These are phyloP conservation scores for Halteria grandinella DNA, from an alignment of 73 alveolate species.

Conservation along the genomic window DNA sequence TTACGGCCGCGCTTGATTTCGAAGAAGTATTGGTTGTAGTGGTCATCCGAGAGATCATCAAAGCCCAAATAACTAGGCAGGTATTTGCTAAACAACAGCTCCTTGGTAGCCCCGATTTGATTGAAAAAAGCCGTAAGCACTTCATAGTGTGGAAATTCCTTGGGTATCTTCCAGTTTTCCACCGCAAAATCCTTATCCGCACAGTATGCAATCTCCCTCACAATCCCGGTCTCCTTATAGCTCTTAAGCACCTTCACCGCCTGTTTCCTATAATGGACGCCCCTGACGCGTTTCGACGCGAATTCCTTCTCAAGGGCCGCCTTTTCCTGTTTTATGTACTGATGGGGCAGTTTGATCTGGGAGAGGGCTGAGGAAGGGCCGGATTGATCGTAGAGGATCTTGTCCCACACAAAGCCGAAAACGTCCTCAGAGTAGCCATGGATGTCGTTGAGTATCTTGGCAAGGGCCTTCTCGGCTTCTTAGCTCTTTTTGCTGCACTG, in stretches of 20 bases:
- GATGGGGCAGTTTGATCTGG: constrained; percentile 33
- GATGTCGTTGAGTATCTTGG: constrained; percentile 11
- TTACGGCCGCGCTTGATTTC: constrained; percentile 56
- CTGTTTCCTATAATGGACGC: constrained; percentile 64
- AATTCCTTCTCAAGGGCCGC: constrained; percentile 58
- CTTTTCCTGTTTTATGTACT: constrained; percentile 26
- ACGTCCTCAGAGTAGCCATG: constrained; percentile 39
- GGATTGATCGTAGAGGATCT: constrained; percentile 21
- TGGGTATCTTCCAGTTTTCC: constrained; percentile 62
- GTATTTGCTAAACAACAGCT: constrained; percentile 54
- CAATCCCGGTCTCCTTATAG: constrained; percentile 57
- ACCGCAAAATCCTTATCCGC: constrained; percentile 69
- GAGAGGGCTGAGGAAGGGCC: not conserved
- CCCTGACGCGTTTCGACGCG: constrained; percentile 33
- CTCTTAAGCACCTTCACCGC: constrained; percentile 57
- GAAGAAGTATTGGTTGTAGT: constrained; percentile 58
- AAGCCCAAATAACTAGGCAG: constrained; percentile 60
- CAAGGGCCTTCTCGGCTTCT: constrained; percentile 25
- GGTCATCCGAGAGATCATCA: constrained; percentile 50
- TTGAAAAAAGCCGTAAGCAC: constrained; percentile 30
- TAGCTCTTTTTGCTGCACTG: constrained; percentile 11
- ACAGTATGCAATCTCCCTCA: constrained; percentile 55
- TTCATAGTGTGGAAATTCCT: constrained; percentile 46
- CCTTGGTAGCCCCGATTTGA: constrained; percentile 53
- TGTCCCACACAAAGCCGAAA: constrained; percentile 62